phyloP scores from a whole-genome alignment of 805 yeast species.

The Suhomyces canberraensis region DNA sequence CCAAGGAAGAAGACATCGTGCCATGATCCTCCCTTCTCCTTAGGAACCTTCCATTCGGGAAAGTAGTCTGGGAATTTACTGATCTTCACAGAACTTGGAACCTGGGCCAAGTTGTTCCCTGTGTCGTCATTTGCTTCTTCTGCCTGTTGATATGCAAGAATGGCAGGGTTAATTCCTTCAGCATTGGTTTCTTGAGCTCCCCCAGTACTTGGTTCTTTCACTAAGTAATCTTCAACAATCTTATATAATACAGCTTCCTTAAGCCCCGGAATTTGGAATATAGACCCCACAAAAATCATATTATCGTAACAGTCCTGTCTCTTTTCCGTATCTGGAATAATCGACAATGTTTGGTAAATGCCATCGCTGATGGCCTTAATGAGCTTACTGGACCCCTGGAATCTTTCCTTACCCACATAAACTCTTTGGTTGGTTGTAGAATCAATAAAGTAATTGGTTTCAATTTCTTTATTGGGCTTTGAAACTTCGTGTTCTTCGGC shows the following conservation, averaged over 20 bases:
- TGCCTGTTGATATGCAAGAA: slow-evolving; percentile 42
- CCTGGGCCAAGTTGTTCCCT: slow-evolving; percentile 49
- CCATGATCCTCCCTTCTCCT: slow-evolving; percentile 53
- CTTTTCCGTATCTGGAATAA: slow-evolving; percentile 63
- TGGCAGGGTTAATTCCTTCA: slow-evolving; percentile 35
- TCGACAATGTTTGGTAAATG: slow-evolving; percentile 50
- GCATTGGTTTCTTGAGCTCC: slow-evolving; percentile 17
- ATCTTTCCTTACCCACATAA: slow-evolving; percentile 86
- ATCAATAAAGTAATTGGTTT: slow-evolving; percentile 69
- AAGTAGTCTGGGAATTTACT: slow-evolving; percentile 86
- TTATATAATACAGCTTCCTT: slow-evolving; percentile 62
- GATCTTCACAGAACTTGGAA: slow-evolving; percentile 69
- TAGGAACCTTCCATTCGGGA: slow-evolving; percentile 81
- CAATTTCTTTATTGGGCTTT: slow-evolving; percentile 64
- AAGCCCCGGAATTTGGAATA: slow-evolving; percentile 72
- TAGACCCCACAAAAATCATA: slow-evolving; percentile 74
- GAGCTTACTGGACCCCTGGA: slow-evolving; percentile 69
- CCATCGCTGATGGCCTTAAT: slow-evolving; percentile 52
- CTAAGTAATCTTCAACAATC: slow-evolving; percentile 54
- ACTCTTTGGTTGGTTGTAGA: slow-evolving; percentile 48
- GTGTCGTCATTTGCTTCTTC: slow-evolving; percentile 32
- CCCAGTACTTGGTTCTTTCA: slow-evolving; percentile 32
- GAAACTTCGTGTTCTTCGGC: slow-evolving; percentile 28
- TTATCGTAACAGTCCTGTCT: slow-evolving; percentile 86
- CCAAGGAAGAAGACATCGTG: slow-evolving; percentile 80